phyloP scores from a whole-genome alignment of 306 rosid genomes.

The Elaeagnus macrophylla region DNA sequence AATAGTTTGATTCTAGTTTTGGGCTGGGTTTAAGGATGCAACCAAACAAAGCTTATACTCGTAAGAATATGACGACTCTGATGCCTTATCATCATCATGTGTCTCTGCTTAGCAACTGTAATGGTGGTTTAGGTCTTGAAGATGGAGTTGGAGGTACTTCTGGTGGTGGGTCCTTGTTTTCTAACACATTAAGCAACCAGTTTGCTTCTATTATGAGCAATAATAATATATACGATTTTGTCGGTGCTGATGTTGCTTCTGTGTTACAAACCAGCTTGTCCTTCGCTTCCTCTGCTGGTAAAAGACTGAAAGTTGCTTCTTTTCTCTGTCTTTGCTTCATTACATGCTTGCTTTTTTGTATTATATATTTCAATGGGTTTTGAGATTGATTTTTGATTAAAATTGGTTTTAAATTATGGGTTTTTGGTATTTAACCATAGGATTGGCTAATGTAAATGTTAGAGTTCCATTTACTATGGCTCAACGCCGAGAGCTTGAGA shows the following conservation, averaged over 20 bases:
- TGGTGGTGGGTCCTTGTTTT: slow-evolving; percentile 17
- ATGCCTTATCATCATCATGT: slow-evolving; percentile 12
- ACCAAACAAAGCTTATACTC: slow-evolving; percentile 10
- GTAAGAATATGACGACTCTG: slow-evolving; percentile 18
- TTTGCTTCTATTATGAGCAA: not conserved
- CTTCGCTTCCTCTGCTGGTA: slow-evolving; percentile 18
- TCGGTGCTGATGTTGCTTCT: slow-evolving; percentile 14
- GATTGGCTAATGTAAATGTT: slow-evolving; percentile 20
- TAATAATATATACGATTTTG: slow-evolving; percentile 12
- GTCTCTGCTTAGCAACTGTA: slow-evolving; percentile 5
- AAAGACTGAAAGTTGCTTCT: not conserved
- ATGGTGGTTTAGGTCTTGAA: slow-evolving; percentile 14
- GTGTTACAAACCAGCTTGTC: slow-evolving; percentile 16
- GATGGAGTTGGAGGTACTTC: slow-evolving; percentile 2
- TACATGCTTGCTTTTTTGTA: not conserved
- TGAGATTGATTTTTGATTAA: too few relatives aligned
- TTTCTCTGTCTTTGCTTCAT: not conserved
- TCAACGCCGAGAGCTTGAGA: slow-evolving; percentile 28
- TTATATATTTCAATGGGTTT: not conserved
- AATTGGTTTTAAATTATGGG: not conserved
- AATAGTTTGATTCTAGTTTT: slow-evolving; percentile 12
- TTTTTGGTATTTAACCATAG: not conserved
- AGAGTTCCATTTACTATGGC: slow-evolving; percentile 19
- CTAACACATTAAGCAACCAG: slow-evolving; percentile 15
- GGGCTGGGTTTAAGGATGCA: slow-evolving; percentile 32